Evolutionary conservation across 768 basidiomycete species (phyloP), one percentile per base, ranked within the genome.

Genomic region (Peribolospora baueri): DNA sequence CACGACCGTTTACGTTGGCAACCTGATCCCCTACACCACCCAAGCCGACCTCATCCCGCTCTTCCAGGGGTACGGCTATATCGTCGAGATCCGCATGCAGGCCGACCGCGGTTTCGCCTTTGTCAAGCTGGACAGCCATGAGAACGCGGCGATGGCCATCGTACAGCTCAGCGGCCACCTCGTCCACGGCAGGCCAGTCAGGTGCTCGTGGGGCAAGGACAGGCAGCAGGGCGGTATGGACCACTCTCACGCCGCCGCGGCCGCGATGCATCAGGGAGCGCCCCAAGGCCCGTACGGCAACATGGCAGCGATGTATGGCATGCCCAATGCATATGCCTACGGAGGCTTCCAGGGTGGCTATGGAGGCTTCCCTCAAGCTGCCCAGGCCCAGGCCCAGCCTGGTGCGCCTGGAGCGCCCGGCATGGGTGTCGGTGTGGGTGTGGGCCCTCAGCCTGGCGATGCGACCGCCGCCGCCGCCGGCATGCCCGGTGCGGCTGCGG

Each of bases 161-260:
- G 82, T 91, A 58, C 87, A 95, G 67, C 73, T 98, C 52, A 86
- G 91, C 68, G 90, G 91, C 54, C 84, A 88, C 71, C 84, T 87
- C 75, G 85, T 98, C 38, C 93, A 98, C 61, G 91, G 91, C 50
- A 72, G 93, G 45, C 87, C 90, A 6, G 86, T 97, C 74, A 97
- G 95, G 70, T 91, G 86, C 69, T 87, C 85, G 63, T 98, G 93
- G 93, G 93, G 93, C 55, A 97, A 95, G 69, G 91, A 95, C 67
- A 76, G 85, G 48, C 53, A 61, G 41, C 10, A 39, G 58, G 81
- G 78, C 36, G 81, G 82, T 65, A 82, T 78, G 42, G 76, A 74
- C 37, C 70, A 72, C 54, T 72, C 75, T 37, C 73, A 75, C 54
- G 68, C 70, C 79, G 61, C 81, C 82, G 41, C 71, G 76, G 49